Evolutionary conservation across 176 grass and related monocot species (phyloP).

Genomic region (Eleusine coracana): DNA sequence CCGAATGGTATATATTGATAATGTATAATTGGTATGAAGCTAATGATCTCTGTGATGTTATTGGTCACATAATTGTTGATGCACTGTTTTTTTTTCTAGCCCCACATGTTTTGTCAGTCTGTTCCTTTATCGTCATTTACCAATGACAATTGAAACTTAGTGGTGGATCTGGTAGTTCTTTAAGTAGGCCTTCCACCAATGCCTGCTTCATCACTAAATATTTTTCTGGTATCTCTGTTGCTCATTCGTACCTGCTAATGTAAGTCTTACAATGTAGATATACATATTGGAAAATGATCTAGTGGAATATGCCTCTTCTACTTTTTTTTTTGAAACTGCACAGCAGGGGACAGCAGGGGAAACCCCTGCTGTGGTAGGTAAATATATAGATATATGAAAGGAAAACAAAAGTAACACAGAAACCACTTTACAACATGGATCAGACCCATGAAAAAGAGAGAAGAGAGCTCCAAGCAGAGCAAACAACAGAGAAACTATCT

Average conservation of each 20-base stretch:
- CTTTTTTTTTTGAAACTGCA: too few species aligned
- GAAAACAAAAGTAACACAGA: too few species aligned
- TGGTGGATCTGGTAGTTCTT: constrained; percentile 2
- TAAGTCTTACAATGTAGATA: not conserved
- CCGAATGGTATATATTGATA: constrained; percentile 13
- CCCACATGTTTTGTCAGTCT: not conserved
- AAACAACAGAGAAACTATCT: too few species aligned
- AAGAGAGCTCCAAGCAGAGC: too few species aligned
- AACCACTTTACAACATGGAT: too few species aligned
- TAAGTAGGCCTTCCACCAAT: constrained; percentile 6
- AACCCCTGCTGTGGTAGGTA: too few species aligned
- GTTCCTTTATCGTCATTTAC: not conserved
- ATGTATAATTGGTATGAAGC: constrained; percentile 1
- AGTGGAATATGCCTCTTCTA: not conserved
- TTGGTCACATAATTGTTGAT: constrained; percentile 19
- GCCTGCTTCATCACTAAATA: not conserved
- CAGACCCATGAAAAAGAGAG: too few species aligned
- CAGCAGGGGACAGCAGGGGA: too few species aligned
- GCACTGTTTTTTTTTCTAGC: not conserved
- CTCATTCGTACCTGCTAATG: not conserved
- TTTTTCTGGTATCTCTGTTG: not conserved
- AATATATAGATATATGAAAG: too few species aligned
- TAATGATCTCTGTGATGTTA: constrained; percentile 10
- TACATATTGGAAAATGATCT: not conserved
- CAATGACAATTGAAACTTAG: constrained; percentile 8